Evolutionary conservation across 2,329 filamentous ascomycete species (phyloP), one percentile per base, ranked within the genome.

Genomic region (Fusarium domesticum): DNA sequence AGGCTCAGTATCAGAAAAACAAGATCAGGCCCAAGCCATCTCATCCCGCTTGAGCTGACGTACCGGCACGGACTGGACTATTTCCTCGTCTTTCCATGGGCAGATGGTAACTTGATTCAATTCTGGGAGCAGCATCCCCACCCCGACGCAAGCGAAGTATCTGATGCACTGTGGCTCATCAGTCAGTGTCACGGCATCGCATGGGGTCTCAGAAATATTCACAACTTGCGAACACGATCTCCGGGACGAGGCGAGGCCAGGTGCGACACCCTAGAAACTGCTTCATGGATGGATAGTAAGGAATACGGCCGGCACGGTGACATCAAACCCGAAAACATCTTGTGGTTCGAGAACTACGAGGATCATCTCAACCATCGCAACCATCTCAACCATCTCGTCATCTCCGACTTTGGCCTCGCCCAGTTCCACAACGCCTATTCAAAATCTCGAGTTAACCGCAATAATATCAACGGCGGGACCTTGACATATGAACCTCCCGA

Each of bases 381-480:
- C n/a, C n/a, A n/a, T n/a, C n/a, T n/a, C 3, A 15, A 40, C 16
- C 28, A 45, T n/a, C 35, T 48, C 0, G 42, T 45, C 1, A 45
- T 48, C 19, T 41, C 42, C 34, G 45, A 48, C 37, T 48, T 48
- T 23, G 45, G 45, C 6, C 10, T 48, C 3, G 41, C 45, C 0
- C 45, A 16, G 3, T 48, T 45, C 11, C 35, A 48, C 35, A 36
- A 23, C 11, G 14, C 20, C 2, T 5, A 45, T 5, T 48, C 45
- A 0, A 20, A 23, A 4, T 45, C 45, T 14, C 37, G 37, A 2
- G 43, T 42, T 2, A 35, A 18, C 3, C 40, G 23, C 10, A 30
- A 30, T 3, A n/a, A 39, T 6, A 8, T 39, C 3, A 12, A 17
- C 2, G 45, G 45, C 1, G 34, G 11, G 6, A 37, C 45, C 1